Evolutionary conservation across 768 basidiomycete species (phyloP), one percentile per base, ranked within the genome.

Genomic region (Galerina marginata): DNA sequence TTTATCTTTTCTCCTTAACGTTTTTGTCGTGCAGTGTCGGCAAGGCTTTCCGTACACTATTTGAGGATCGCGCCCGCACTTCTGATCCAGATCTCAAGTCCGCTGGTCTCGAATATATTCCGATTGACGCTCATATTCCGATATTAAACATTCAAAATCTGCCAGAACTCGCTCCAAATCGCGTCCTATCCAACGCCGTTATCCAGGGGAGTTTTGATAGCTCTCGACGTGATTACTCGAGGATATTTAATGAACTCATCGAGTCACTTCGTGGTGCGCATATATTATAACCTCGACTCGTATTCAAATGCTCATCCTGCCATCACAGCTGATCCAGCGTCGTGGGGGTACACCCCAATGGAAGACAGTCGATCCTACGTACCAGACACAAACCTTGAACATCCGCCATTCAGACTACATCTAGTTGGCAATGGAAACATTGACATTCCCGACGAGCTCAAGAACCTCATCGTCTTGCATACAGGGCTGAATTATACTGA

Each of bases 381-480:
- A 3, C 44, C 55, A 3, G 51, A 60, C 40, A 45, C 55, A 0
- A 57, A n/a, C 6, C 12, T 33, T 6, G 45, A 46, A 1, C 39
- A 52, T 12, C 43, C 54, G 3, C 59, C 45, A 9, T 64, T 64
- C 37, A 44, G 58, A 39, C 59, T 64, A 0, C 55, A 64, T 42
- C 49, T 64, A 4, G 54, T 60, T 15, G 63, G 63, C 6, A 53
- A 37, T 14, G 58, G 59, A 1, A 55, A 48, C 14, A 45, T 60
- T 9, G 54, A 49, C 9, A 48, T 64, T 3, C 63, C 63, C 1
- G n/a, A 23, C 4, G 63, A 57, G 37, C 23, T 64, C 4, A 50
- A 58, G 39, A 56, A 64, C 9, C 25, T 64, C 37, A 38, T 64
- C 15, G 50, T 60, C 4, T 49, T 64, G 6, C 55, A 60, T 16